Evolutionary conservation across 305 asterid genomes (phyloP), one percentile per base, ranked within the genome.

Genomic region (Plantago coronopus): DNA sequence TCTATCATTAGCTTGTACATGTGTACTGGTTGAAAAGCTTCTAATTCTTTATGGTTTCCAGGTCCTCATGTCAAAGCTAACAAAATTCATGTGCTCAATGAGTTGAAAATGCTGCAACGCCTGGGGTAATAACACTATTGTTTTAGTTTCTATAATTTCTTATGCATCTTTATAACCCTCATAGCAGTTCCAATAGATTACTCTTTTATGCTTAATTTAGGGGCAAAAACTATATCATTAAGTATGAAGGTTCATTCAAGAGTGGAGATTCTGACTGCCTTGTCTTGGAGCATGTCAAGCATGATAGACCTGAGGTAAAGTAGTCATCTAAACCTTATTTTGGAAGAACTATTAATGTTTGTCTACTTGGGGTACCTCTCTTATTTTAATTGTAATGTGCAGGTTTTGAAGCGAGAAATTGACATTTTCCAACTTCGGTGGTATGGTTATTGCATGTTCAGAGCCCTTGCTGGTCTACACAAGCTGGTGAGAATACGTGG

Each of bases 51-150:
- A 54, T 72, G 67, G 63, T 55, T 69, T 70, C 51, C 85, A 89
- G 98, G 86, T 81, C 97, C 97, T 72, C 97, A 89, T 76, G 81
- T 38, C 54, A 86, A 78, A 73, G 97, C 97, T 72, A 89, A 83
- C 57, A 77, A 72, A 77, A 72, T 72, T 67, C 77, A 81, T 79
- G 91, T 89, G 50, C 81, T 64, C 63, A 91, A 91, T 68, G 97
- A 89, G 84, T 63, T 88, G 77, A 89, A 83, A 82, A 84, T 89
- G 95, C 85, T 91, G 63, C 94, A 89, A 84, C 77, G 93, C 22
- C 77, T 91, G 62, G 95, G 98, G 98, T 91, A 88, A 72, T 65
- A 23, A 65, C 48, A 47, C 53, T 20, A 53, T 18, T 49, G 20
- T 45, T 43, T 58, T 14, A 34, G 46, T 7, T 49, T 46, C 21